phyloP scores from a whole-genome alignment of 495 filamentous ascomycete genomes.

The Xanthoparmelia taractica region DNA sequence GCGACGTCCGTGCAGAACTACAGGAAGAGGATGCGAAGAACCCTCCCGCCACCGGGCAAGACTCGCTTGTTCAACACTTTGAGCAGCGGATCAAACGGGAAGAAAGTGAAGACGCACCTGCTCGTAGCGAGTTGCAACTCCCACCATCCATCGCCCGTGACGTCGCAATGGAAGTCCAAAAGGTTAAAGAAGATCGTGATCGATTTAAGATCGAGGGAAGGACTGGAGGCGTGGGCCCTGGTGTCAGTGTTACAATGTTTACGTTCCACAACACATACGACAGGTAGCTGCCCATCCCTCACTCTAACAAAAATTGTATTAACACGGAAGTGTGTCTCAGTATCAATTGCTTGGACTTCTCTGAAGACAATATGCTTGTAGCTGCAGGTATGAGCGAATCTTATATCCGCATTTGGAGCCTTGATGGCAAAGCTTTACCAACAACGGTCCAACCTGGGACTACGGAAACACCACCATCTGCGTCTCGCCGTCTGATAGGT shows the following conservation, averaged over 20 bases:
- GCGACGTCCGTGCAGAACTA: slow-evolving; percentile 75
- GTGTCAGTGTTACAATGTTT: slow-evolving; percentile 84
- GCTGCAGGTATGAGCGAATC: slow-evolving; percentile 86
- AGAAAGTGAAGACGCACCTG: slow-evolving; percentile 73
- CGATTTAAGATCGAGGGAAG: slow-evolving; percentile 74
- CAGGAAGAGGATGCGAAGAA: slow-evolving; percentile 68
- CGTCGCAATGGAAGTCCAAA: slow-evolving; percentile 86
- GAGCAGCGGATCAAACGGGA: slow-evolving; percentile 84
- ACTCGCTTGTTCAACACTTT: slow-evolving; percentile 64
- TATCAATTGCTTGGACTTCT: slow-evolving; percentile 86
- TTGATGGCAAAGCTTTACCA: slow-evolving; percentile 62
- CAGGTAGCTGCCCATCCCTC: slow-evolving; percentile 49
- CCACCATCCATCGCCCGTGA: slow-evolving; percentile 81
- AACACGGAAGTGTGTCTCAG: slow-evolving; percentile 36
- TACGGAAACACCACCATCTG: slow-evolving; percentile 35
- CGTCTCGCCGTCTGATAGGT: slow-evolving; percentile 76
- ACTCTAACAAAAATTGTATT: not conserved
- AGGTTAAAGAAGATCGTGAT: slow-evolving; percentile 89
- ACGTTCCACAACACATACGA: slow-evolving; percentile 95
- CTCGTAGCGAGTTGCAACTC: slow-evolving; percentile 67
- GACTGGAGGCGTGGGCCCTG: slow-evolving; percentile 71
- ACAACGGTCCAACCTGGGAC: slow-evolving; percentile 36
- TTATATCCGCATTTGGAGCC: slow-evolving; percentile 86
- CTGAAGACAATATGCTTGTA: slow-evolving; percentile 73
- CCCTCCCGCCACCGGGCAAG: slow-evolving; percentile 57